Evolutionary conservation across 106 monocot genomes (phyloP), one percentile per base, ranked within the genome.

Genomic region (Phalaenopsis aphrodite): DNA sequence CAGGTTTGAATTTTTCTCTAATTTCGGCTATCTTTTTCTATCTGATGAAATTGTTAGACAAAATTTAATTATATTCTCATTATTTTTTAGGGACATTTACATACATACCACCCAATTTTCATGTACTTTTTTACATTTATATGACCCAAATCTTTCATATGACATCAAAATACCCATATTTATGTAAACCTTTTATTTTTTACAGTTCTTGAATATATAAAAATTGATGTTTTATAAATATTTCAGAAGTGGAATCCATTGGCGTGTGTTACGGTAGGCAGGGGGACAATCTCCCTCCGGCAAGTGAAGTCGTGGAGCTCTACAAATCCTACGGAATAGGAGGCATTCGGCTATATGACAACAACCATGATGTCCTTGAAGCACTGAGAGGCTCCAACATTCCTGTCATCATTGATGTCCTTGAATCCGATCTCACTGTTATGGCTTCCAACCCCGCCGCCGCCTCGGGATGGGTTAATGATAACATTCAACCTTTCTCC

Each of bases 191-290:
- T 30, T 30, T 30, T 30, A 30, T 30, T 30, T 30, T 30, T 30
- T 30, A 30, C 30, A 30, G 30, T 30, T 30, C 30, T 0, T 30
- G 30, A 30, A 30, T 30, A 30, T 30, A 30, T 0, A 30, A 30
- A 30, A 30, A 30, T 30, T 30, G 30, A 30, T 30, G 30, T 30
- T 30, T 30, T 30, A 30, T 0, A 30, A 30, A 30, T 30, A 30
- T 45, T 45, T 45, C 43, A n/a, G 64, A 0, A 5, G 64, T 65
- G n/a, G 64, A 65, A 19, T 65, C 64, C 11, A 39, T 90, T 7
- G 91, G 91, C 4, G 91, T 91, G 0, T 81, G 85, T 79, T 87
- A 89, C 11, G 91, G 91, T 4, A 82, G 46, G 85, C 9, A 30
- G 14, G 91, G 89, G 3, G 56, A 89, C 79, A 92, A 92, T 83